phyloP scores from a whole-genome alignment of 345 rosid genomes.

The Acer campestre region DNA sequence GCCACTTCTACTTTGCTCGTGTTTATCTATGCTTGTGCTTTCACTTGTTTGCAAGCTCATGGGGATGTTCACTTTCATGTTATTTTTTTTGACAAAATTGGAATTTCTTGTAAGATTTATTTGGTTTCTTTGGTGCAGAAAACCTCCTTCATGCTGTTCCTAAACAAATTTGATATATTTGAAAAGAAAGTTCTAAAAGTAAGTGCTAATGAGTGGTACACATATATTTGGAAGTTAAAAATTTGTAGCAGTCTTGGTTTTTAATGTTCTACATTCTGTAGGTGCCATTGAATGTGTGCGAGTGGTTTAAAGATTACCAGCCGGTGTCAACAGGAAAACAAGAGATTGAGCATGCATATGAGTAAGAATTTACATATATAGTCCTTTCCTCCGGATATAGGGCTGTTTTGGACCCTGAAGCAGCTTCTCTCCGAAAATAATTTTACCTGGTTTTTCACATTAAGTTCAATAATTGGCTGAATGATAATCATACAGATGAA shows the following conservation, averaged over 20 bases:
- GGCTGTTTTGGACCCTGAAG: not conserved
- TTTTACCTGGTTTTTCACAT: not conserved
- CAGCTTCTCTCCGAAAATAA: not conserved
- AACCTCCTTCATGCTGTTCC: slow-evolving; percentile 96
- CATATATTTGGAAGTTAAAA: not conserved
- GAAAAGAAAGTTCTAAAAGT: slow-evolving; percentile 92
- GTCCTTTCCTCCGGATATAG: not conserved
- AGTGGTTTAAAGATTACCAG: slow-evolving; percentile 96
- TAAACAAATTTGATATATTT: slow-evolving; percentile 95
- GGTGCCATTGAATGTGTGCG: slow-evolving; percentile 88
- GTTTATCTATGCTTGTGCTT: not conserved
- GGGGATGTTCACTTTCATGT: not conserved
- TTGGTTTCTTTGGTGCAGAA: slow-evolving; percentile 56
- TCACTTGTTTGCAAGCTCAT: too few species aligned
- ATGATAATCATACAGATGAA: not conserved
- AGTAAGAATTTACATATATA: slow-evolving; percentile 51
- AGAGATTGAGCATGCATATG: slow-evolving; percentile 94
- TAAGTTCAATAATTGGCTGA: not conserved
- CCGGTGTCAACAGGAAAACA: slow-evolving; percentile 86
- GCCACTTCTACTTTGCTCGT: slow-evolving; percentile 2
- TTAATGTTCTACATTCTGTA: slow-evolving; percentile 28
- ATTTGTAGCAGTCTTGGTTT: slow-evolving; percentile 4
- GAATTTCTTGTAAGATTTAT: not conserved
- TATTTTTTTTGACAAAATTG: not conserved
- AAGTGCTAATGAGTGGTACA: slow-evolving; percentile 26